phyloP scores from a whole-genome alignment of 202 grass and related monocot species.

The Carex sylvatica region DNA sequence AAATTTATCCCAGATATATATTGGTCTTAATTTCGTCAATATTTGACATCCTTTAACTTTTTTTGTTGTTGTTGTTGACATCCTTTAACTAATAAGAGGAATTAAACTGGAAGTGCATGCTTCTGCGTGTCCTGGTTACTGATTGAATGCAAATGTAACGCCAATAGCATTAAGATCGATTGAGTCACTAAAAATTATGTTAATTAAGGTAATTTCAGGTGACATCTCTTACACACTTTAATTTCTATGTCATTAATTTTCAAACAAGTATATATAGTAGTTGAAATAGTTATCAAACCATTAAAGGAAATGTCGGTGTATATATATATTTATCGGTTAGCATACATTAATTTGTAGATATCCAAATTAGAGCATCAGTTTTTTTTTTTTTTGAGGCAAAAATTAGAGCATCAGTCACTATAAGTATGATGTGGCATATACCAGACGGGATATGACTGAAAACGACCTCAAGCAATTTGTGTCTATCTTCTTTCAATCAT shows the following conservation, averaged over 20 bases:
- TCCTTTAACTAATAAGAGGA: no score
- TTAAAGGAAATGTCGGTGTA: not conserved
- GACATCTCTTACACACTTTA: not conserved
- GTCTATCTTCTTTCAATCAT: not conserved
- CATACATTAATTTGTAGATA: not conserved
- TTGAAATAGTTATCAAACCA: not conserved
- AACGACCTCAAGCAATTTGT: slow-evolving; percentile 8
- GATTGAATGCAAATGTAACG: no score
- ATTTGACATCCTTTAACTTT: no score
- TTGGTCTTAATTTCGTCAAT: not conserved
- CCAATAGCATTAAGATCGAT: not conserved
- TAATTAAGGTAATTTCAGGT: not conserved
- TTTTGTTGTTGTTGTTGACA: no score
- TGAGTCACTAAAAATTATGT: not conserved
- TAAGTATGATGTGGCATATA: not conserved
- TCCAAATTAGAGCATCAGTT: not conserved
- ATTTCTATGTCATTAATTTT: not conserved
- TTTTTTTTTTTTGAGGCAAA: no score
- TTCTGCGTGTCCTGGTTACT: not conserved
- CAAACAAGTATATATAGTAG: not conserved
- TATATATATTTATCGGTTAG: not conserved
- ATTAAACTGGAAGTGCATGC: not conserved
- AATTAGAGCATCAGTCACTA: not conserved
- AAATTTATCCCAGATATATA: not conserved
- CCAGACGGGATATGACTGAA: not conserved